These are phyloP conservation scores for Nakazawaea ishiwadae DNA, from an alignment of 805 yeast genomes.

Conservation along the genomic window DNA sequence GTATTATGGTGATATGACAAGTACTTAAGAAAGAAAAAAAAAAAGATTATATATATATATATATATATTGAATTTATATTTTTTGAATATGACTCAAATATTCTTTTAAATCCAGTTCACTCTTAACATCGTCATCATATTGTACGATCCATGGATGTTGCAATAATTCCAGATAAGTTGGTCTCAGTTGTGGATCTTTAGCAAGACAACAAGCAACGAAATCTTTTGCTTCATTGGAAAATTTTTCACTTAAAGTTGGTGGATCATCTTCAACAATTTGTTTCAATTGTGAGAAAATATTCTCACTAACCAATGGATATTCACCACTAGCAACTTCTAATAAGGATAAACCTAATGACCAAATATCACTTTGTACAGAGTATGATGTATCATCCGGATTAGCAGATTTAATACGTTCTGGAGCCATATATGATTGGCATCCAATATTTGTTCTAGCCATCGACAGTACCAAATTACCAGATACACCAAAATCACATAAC, in stretches of 20 bases:
- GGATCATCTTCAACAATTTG: conserved; percentile 97
- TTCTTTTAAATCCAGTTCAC: conserved; percentile 22
- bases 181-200: conserved; percentile 78
- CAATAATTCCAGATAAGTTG: conserved; percentile 70
- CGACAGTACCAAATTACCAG: conserved; percentile 92
- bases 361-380: conserved; percentile 90
- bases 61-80: conserved; percentile 2
- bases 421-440: conserved; percentile 98
- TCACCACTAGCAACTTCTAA: conserved; percentile 86
- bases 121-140: conserved; percentile 35
- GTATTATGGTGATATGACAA: too few relatives aligned
- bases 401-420: conserved; percentile 80
- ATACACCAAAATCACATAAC: conserved; percentile 93
- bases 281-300: conserved; percentile 86
- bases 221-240: conserved; percentile 71
- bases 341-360: conserved; percentile 89
- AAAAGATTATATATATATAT: conserved; percentile 23
- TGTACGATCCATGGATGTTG: conserved; percentile 79
- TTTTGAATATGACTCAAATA: conserved; percentile 10
- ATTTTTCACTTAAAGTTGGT: conserved; percentile 59
- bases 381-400: conserved; percentile 76
- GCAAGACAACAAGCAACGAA: conserved; percentile 76
- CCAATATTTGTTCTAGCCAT: conserved; percentile 95
- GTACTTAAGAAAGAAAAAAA: too few relatives aligned
- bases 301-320: conserved; percentile 97